phyloP scores from a whole-genome alignment of 2,329 filamentous ascomycete genomes.

The Diplodia seriata region DNA sequence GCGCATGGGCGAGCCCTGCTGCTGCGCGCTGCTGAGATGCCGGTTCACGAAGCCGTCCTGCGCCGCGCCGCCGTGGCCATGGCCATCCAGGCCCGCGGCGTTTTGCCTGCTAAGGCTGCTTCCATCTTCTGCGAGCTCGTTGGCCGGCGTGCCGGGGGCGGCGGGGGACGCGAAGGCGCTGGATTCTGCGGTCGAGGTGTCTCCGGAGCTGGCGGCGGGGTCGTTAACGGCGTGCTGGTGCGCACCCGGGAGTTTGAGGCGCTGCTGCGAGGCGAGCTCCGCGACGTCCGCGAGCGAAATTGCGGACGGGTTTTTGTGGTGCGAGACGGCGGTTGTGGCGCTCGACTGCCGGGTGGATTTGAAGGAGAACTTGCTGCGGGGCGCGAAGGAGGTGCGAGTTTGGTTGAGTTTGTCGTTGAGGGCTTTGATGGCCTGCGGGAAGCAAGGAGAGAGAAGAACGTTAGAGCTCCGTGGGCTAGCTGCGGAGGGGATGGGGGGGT shows the following conservation, averaged over 20 bases:
- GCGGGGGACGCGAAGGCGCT: slow-evolving; percentile 26
- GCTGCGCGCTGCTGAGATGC: slow-evolving; percentile 30
- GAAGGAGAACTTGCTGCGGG: slow-evolving; percentile 85
- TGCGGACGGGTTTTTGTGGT: slow-evolving; percentile 59
- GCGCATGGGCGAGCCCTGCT: slow-evolving; percentile 37
- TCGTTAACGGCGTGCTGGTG: not conserved
- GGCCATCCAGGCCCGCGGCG: slow-evolving; percentile 44
- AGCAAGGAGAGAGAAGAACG: slow-evolving; percentile 1
- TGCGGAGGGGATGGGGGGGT: not conserved
- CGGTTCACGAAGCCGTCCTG: slow-evolving; percentile 36
- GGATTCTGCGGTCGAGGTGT: slow-evolving; percentile 30
- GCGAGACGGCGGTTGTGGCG: slow-evolving; percentile 56
- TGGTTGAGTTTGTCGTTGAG: slow-evolving; percentile 80
- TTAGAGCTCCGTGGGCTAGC: slow-evolving; percentile 35
- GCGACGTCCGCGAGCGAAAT: slow-evolving; percentile 65
- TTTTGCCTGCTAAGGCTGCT: not conserved
- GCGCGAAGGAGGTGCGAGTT: slow-evolving; percentile 70
- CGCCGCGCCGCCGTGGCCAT: slow-evolving; percentile 29
- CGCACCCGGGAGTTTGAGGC: slow-evolving; percentile 52
- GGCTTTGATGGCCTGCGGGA: slow-evolving; percentile 74
- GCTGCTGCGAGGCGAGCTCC: slow-evolving; percentile 59
- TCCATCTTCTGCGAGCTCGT: slow-evolving; percentile 33
- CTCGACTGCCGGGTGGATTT: slow-evolving; percentile 59
- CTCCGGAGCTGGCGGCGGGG: slow-evolving; percentile 2
- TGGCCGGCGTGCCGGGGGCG: slow-evolving; percentile 16